Conservation (phyloP, 2,329 filamentous ascomycete species). For the Cladorrhinum sp. region DNA sequence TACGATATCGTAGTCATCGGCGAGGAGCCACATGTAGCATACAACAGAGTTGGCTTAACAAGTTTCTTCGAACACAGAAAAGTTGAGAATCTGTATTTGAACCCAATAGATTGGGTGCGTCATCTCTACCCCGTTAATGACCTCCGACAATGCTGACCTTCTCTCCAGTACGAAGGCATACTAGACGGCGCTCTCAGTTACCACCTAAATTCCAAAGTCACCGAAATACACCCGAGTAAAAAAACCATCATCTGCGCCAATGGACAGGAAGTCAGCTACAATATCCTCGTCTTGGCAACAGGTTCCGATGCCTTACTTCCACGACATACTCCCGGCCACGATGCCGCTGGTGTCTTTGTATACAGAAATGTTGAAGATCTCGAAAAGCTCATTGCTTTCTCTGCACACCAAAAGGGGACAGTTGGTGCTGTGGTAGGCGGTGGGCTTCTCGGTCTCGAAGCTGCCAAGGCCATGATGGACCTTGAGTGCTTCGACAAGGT, state of each 20-base stretch:
- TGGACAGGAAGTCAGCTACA: conserved; percentile 70
- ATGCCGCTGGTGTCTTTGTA: conserved; percentile 82
- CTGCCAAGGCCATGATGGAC: conserved; percentile 89
- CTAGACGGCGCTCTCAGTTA: conserved; percentile 67
- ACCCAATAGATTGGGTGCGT: conserved; percentile 75
- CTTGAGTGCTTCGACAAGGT: conserved; percentile 71
- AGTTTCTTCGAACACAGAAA: conserved; percentile 84
- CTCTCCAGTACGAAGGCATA: conserved; percentile 61
- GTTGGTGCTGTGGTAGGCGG: conserved; percentile 78
- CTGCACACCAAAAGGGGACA: conserved; percentile 62
- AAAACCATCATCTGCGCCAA: conserved; percentile 70
- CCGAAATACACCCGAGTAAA: conserved; percentile 58
- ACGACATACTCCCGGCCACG: conserved; percentile 67
- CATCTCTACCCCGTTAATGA: background rate
- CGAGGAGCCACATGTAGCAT: conserved; percentile 82
- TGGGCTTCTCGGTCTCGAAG: conserved; percentile 80
- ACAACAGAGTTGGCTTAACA: conserved; percentile 86
- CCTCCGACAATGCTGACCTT: background rate
- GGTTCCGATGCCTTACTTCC: conserved; percentile 80
- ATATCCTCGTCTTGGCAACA: conserved; percentile 79
- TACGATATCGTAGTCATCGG: conserved; percentile 84
- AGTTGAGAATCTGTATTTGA: conserved; percentile 85
- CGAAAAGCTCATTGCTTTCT: conserved; percentile 71
- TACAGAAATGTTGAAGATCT: conserved; percentile 85
- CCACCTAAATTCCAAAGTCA: conserved; percentile 70